Conservation (phyloP, 179 eudicot genomes). For the Patellifolia procumbens region DNA sequence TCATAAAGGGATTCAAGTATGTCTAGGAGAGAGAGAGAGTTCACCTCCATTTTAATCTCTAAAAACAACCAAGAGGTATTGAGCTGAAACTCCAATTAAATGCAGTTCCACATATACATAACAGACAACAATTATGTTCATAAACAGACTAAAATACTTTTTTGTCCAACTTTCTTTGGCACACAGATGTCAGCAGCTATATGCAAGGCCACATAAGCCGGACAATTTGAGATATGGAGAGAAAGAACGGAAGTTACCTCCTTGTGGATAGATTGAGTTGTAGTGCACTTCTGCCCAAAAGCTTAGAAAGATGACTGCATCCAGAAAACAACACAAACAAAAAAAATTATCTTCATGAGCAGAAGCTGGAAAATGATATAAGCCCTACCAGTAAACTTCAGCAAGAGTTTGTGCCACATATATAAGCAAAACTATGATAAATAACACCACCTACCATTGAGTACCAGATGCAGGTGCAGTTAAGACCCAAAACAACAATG, state of each 20-base stretch:
- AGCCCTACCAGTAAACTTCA: background rate
- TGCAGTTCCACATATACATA: constrained; percentile 17
- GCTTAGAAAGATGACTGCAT: constrained; percentile 80
- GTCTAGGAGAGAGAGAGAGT: constrained; percentile 5
- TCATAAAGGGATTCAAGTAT: background rate
- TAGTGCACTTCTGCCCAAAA: constrained; percentile 99
- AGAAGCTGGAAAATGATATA: background rate
- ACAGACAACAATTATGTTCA: background rate
- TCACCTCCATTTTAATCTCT: constrained; percentile 6
- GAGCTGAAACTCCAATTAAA: constrained; percentile 8
- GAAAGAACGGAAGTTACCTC: constrained; percentile 52
- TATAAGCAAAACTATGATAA: no score
- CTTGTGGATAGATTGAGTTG: constrained; percentile 87
- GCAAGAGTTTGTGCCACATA: background rate
- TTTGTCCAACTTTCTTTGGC: background rate
- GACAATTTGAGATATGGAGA: background rate
- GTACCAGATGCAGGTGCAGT: background rate
- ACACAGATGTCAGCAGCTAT: constrained; percentile 4
- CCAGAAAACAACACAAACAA: constrained; percentile 9
- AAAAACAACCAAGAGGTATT: constrained; percentile 10
- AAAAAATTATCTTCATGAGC: background rate
- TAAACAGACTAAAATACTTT: background rate
- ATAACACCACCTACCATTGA: background rate
- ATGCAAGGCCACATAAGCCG: constrained; percentile 1
- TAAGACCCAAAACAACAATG: background rate